Evolutionary conservation across 2,329 filamentous ascomycete species (phyloP).

Genomic region (Nannizzia gypsea): DNA sequence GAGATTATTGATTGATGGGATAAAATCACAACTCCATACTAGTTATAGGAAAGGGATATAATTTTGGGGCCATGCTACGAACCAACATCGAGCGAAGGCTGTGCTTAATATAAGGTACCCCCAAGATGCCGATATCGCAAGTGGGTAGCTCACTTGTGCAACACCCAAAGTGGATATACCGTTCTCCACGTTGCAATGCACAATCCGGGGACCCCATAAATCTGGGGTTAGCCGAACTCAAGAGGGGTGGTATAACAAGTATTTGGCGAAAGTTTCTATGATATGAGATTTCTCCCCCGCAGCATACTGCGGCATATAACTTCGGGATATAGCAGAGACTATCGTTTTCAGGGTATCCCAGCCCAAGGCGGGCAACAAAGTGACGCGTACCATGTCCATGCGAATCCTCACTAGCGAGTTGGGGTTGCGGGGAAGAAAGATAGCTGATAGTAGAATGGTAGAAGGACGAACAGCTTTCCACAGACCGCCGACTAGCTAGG

Average conservation of each 20-base stretch:
- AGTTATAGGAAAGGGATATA: not conserved
- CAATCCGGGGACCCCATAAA: not conserved
- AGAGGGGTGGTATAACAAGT: not conserved
- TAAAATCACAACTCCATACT: not conserved
- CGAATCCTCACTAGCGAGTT: too few species aligned
- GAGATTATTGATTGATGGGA: not conserved
- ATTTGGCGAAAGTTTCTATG: not conserved
- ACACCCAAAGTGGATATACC: not conserved
- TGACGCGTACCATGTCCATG: too few species aligned
- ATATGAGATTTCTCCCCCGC: not conserved
- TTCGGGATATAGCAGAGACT: not conserved
- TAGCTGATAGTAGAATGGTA: too few species aligned
- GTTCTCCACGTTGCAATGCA: not conserved
- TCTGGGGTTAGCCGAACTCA: not conserved
- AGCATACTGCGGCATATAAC: not conserved
- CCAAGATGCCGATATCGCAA: too few species aligned
- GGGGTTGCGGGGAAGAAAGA: too few species aligned
- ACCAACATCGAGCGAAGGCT: not conserved
- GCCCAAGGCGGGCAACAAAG: too few species aligned
- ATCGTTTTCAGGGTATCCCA: too few species aligned
- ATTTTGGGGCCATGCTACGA: not conserved
- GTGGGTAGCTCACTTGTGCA: not conserved
- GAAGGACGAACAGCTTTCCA: too few species aligned
- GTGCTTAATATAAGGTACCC: not conserved
- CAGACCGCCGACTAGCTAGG: too few species aligned